Base-by-base conservation (phyloP, 768 basidiomycete species). In the Cubamyces sp. region DNA sequence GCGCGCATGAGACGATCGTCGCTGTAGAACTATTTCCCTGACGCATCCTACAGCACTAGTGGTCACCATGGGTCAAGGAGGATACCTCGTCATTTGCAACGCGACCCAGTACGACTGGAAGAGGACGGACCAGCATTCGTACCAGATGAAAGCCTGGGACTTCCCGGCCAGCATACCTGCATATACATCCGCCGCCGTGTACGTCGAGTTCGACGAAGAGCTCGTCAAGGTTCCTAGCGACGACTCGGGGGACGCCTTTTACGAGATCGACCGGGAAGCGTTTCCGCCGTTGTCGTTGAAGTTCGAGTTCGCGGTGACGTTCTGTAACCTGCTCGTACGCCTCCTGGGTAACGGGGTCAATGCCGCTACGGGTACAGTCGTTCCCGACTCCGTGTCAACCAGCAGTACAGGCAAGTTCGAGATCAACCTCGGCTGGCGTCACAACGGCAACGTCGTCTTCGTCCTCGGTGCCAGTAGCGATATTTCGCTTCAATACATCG, bases 141-240 rank as follows among this genome's bases (percentile, higher is more conserved):
- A 62, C 34, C 34, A 34, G 34, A 34, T 34, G 61, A 57, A 56
- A 16, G 21, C 46, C 23, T 62, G 61, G 61, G n/a, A 56, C 42
- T 62, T 57, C 49, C 54, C 61, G 16, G 48, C 25, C 14, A 12
- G 15, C n/a, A 40, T 57, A 19, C 15, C 50, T 5, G 19, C 59
- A 11, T 60, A 18, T 30, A 23, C 19, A 14, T 25, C 40, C 41
- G 40, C 19, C 3, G 5, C 34, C 14, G 19, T 60, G 25, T 60
- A 60, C 51, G 59, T 60, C 59, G 50, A 60, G 43, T 60, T 49
- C 40, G 59, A 60, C 42, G 48, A 60, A 39, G 28, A 42, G 6
- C 16, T 23, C 15, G 48, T 25, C 50, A 54, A 53, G 40, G 1
- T 8, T 15, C 19, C 48, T 8, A 26, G 30, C 18, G 51, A 60